Conservation (phyloP, 306 rosid species). For the Vachellia pachyceras region DNA sequence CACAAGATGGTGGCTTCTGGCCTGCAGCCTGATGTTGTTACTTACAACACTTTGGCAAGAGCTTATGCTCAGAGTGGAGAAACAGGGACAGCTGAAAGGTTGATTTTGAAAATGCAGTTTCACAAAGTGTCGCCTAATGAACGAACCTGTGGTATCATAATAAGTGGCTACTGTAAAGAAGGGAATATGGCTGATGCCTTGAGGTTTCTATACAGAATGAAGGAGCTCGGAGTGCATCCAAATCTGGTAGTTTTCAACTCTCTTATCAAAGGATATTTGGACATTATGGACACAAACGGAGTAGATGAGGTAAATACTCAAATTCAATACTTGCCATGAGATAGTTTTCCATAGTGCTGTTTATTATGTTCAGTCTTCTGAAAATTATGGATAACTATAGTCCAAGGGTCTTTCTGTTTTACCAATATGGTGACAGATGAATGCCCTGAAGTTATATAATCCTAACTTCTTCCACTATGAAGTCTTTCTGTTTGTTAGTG, state of each 20-base stretch:
- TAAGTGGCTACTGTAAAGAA: constrained; percentile 86
- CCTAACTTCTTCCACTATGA: not conserved
- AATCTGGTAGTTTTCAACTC: constrained; percentile 86
- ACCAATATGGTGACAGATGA: not conserved
- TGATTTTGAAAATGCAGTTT: constrained; percentile 72
- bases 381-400: not conserved
- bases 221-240: constrained; percentile 73
- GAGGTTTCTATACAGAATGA: constrained; percentile 81
- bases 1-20: constrained; percentile 78
- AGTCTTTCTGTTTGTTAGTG: not conserved
- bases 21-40: constrained; percentile 82
- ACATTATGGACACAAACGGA: constrained; percentile 71
- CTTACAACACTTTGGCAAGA: constrained; percentile 82
- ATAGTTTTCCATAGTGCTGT: constrained; percentile 20
- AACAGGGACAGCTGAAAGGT: constrained; percentile 68
- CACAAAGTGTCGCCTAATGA: constrained; percentile 71
- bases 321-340: not conserved
- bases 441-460: constrained; percentile 11
- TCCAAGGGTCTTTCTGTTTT: not conserved
- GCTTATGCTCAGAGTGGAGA: constrained; percentile 90
- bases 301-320: constrained; percentile 69
- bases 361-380: not conserved
- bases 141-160: constrained; percentile 87
- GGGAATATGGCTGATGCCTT: constrained; percentile 84
- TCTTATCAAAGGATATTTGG: constrained; percentile 88